Evolutionary conservation across 345 rosid species (phyloP), one percentile per base, ranked within the genome.

Genomic region (Theobroma cacao): DNA sequence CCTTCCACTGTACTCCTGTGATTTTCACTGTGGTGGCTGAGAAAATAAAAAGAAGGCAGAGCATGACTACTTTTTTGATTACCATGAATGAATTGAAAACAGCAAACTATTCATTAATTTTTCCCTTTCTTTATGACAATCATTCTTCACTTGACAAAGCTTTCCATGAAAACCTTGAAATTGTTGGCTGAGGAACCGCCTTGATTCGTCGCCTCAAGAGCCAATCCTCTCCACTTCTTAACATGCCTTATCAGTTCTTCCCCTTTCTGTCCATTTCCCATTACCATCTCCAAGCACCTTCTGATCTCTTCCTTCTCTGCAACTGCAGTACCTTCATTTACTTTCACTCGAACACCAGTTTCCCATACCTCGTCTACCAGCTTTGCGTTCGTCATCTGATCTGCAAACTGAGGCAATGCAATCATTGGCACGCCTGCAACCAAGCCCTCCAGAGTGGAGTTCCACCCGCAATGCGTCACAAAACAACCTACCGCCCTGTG

Each of bases 381-480:
- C 85, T 67, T 87, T 17, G 86, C 82, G 5, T 83, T 85, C 47
- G 82, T 78, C 55, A n/a, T 20, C 26, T 87, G 90, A 43, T 87
- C 88, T 0, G 90, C 43, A 82, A 82, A 87, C 47, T 79, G 86
- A 3, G 88, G 88, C 34, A 72, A 72, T 0, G 77, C 82, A 74
- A 87, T 84, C 85, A 85, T 58, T 0, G 86, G 88, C 28, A 84
- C 85, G 11, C 88, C 90, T 0, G 77, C 63, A 14, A 53, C 65
- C 74, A 85, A 52, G 82, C 90, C 77, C 78, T 87, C 87, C 0
- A 75, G 36, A 12, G 81, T 79, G 9, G 88, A 87, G 76, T 79
- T 87, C 89, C 89, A 87, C 7, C 89, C 86, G 2, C 88, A 87
- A 50, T 87, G 90, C 26, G 85, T 81, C 50, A 85, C 15, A 53